Evolutionary conservation across 2,329 filamentous ascomycete species (phyloP).

Genomic region (Sclerotinia borealis): DNA sequence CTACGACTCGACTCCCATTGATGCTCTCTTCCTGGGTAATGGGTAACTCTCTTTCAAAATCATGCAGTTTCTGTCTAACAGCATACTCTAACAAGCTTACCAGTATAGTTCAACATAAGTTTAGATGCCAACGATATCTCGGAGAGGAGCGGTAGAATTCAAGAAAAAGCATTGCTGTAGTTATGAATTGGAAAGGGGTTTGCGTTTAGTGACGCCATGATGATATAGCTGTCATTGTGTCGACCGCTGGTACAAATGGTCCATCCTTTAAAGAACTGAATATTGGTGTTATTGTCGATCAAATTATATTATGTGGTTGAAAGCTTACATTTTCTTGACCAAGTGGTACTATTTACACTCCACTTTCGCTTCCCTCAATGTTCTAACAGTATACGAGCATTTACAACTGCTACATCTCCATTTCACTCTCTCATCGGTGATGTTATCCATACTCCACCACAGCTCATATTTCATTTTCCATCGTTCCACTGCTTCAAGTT

Average conservation of each 20-base stretch:
- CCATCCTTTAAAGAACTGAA: no score
- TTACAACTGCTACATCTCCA: neutral
- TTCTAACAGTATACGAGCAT: neutral
- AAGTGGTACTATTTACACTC: neutral
- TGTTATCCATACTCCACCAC: neutral
- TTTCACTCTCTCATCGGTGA: neutral
- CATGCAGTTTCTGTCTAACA: neutral
- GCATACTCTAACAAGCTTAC: neutral
- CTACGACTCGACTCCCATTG: no score
- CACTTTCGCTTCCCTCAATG: neutral
- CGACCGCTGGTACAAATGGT: no score
- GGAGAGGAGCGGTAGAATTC: neutral
- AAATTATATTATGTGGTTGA: no score
- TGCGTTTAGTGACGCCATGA: neutral
- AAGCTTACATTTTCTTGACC: neutral
- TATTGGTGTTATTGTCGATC: neutral
- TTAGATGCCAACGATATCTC: neutral
- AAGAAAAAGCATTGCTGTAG: neutral
- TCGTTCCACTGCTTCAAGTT: neutral
- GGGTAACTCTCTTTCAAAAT: neutral
- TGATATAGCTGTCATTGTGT: neutral
- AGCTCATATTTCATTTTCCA: neutral
- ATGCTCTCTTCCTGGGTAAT: neutral
- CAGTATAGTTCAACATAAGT: neutral
- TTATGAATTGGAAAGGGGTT: neutral